Evolutionary conservation across 2,329 filamentous ascomycete genomes (phyloP), one percentile per base, ranked within the genome.

Genomic region (Alternaria sp.): DNA sequence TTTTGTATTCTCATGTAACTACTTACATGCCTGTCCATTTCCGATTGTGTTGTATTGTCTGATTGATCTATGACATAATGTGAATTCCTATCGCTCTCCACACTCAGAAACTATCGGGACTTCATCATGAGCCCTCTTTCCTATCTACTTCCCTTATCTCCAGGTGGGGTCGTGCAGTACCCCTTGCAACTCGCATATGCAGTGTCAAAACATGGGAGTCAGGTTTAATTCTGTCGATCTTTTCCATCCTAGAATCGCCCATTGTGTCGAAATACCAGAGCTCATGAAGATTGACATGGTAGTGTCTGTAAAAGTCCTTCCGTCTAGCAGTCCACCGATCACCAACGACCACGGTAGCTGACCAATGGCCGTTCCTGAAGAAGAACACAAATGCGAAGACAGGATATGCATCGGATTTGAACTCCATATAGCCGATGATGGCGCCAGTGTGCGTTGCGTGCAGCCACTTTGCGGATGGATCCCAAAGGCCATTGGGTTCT

Each of bases 321-420:
- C 44, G 56, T 43, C 41, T 42, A 18, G 12, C 41, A 1, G n/a
- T 5, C 56, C 56, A 59, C 34, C 24, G 43, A 7, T 54, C 43
- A 9, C 51, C 51, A 3, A 46, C 28, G 16, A 56, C 52, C 22
- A 51, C 43, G 11, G 36, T 53, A 30, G 44, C 51, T 1, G 44
- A 55, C 57, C 57, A 60, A 32, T 51, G 51, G 14, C 43, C 36
- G n/a, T 46, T 39, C n/a, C 43, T 47, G 46, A 60, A 60, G 20
- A 54, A 60, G 7, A 60, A 38, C 3, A 60, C 46, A 9, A 60
- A 41, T 14, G 57, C 52, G 14, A 60, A 56, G 5, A 22, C 26
- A 9, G 44, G 38, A 36, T 48, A 30, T 7, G 14, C 11, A 1
- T 41, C 52, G 8, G 32, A 22, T 24, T 49, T 36, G 46, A 49